A percentile compares a stretch with the other conserved stretches of the same genome.
Conservation (phyloP, 257 asterid species). For the Solanum habrochaites region DNA sequence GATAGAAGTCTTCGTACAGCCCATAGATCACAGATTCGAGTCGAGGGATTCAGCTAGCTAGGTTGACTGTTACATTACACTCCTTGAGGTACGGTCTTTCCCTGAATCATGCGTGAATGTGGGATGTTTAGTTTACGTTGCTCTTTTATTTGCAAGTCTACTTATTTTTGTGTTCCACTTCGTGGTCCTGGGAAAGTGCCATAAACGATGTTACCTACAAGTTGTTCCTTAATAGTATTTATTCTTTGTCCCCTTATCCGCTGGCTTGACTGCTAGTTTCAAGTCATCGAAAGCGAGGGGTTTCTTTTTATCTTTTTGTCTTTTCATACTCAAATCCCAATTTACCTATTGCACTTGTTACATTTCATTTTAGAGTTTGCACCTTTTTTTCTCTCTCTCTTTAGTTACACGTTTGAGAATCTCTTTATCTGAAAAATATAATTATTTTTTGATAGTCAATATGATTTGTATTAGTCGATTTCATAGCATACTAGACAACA, state of each 20-base stretch:
- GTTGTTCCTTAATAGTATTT: not conserved
- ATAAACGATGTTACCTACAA: not conserved
- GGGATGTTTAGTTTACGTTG: not conserved
- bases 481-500: not conserved
- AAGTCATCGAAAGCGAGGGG: not conserved
- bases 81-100: not conserved
- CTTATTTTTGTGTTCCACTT: not conserved
- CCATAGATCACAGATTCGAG: not conserved
- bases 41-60: not conserved
- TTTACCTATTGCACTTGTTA: not conserved
- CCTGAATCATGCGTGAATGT: not conserved
- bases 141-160: not conserved
- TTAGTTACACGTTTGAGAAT: not conserved
- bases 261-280: not conserved
- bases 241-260: not conserved
- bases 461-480: too few species aligned
- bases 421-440: not conserved
- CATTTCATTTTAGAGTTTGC: not conserved
- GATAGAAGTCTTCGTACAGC: not conserved
- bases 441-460: not conserved
- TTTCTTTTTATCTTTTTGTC: not conserved
- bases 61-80: not conserved
- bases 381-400: not conserved
- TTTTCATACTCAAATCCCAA: not conserved
- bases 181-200: not conserved